These are phyloP conservation scores for Quercus suber DNA, from an alignment of 306 rosid genomes.

Conservation along the genomic window DNA sequence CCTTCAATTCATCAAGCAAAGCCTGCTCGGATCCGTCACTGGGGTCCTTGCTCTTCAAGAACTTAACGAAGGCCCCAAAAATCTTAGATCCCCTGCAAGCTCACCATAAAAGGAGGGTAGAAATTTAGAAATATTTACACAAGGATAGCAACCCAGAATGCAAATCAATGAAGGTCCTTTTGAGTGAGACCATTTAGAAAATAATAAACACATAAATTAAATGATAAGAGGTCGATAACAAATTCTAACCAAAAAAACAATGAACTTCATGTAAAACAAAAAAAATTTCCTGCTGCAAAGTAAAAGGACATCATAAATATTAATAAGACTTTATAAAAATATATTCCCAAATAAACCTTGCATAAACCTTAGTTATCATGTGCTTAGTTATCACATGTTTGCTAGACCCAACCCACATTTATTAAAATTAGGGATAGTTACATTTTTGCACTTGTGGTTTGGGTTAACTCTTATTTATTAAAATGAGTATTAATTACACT, in stretches of 20 bases:
- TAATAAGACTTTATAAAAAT: neutral
- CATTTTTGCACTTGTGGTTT: too few relatives aligned
- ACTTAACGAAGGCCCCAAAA: constrained; percentile 56
- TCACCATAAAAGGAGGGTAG: neutral
- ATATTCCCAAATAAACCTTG: neutral
- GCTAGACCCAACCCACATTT: too few relatives aligned
- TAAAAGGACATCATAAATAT: neutral
- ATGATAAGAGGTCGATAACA: neutral
- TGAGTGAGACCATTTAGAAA: neutral
- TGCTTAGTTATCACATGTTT: too few relatives aligned
- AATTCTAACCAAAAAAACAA: neutral
- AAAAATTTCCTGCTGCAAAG: neutral
- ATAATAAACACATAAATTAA: neutral
- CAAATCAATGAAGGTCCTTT: neutral
- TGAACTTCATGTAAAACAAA: neutral
- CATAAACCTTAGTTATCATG: too few relatives aligned
- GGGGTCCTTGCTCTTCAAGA: constrained; percentile 82
- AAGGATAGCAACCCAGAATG: neutral
- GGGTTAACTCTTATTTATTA: too few relatives aligned
- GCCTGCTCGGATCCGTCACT: constrained; percentile 86
- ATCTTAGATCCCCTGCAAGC: constrained; percentile 78
- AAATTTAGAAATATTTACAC: constrained; percentile 6
- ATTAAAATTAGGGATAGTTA: too few relatives aligned
- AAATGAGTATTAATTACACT: too few relatives aligned
- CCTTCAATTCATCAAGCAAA: constrained; percentile 63